Evolutionary conservation across 192 early-diverging fungal species (phyloP), one percentile per base, ranked within the genome.

Genomic region (Phycomyces nitens): DNA sequence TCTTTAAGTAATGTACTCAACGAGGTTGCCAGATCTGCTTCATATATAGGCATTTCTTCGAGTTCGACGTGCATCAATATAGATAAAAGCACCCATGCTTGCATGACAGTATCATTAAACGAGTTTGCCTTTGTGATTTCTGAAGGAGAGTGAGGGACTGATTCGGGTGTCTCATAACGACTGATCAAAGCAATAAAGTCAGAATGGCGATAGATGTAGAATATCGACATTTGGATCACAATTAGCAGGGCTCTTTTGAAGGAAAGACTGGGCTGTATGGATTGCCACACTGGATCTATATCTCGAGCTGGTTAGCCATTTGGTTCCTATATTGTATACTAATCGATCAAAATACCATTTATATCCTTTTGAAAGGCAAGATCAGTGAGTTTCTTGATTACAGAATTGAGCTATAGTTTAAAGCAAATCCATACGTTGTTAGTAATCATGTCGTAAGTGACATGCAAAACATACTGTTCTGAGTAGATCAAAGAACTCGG

Each of bases 121-220:
- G 50, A 40, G 60, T 58, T 73, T 7, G 29, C 20, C 14, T 63
- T 62, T 0, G 65, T 73, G 1, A 43, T 51, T 16, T 15, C 38
- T 18, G 71, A 73, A 2, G 71, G 71, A 1, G 54, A 49, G 50
- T 73, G 71, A 3, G 56, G 56, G 15, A 60, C 24, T 0, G 29
- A 20, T 24, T 73, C 71, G 14, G 61, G 61, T 18, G n/a, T 24
- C 4, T 38, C 52, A 58, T 67, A 73, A 27, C 66, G 66, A 53
- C 66, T 73, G 27, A 73, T 65, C 41, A 73, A 55, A 53, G 71
- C 65, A 53, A 73, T 64, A 49, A 73, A 73, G 53, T 73, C 71
- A 6, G 71, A 54, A 42, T 73, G 71, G 29, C 71, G 66, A 34
- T 67, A 73, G 22, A 68, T 57, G 40, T 73, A 73, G 1, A 57